Base-by-base conservation (phyloP, 116 monocot genomes). In the Trichopus zeylanicus region DNA sequence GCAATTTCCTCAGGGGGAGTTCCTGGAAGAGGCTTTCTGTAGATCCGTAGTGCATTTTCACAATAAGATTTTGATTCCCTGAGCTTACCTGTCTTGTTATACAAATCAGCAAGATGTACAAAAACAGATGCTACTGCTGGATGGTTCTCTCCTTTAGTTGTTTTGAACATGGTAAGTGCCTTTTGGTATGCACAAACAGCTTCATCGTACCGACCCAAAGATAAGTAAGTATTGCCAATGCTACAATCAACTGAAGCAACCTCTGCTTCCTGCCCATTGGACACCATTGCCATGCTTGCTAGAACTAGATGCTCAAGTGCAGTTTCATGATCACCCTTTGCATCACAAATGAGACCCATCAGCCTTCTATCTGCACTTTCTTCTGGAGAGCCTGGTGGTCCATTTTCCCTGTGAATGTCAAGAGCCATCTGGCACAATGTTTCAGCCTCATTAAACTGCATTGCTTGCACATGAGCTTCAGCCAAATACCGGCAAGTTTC, bases 401-500 rank as follows among this genome's bases (percentile, higher is more conserved):
- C 39, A 13, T 28, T 55, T 23, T 64, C 58, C 51, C 59, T 48
- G 26, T 72, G 72, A 30, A 72, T 72, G 8, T 59, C 65, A 35
- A 72, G 57, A 29, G 56, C 72, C 57, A 65, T 23, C 27, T 38
- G 21, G 56, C 72, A 72, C 58, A 65, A 38, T 16, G 26, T 64
- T 23, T 72, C 48, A 2, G 65, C 72, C 8, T 65, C 65, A 28
- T 65, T 65, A 49, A 72, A 63, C 59, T 72, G 72, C 34, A 72
- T 29, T 48, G 65, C 65, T 52, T 72, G 65, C 26, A 72, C 42
- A 58, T 72, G 51, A 10, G 72, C 72, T 51, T 72, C 72, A 1
- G 72, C 65, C 29, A 72, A 23, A 39, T 72, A 72, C 7, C 72
- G 47, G 29, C 72, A 72, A 12, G 72, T 72, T 25, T 72, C 72